Base-by-base conservation (phyloP, 257 asterid genomes). In the Salvia hispanica region DNA sequence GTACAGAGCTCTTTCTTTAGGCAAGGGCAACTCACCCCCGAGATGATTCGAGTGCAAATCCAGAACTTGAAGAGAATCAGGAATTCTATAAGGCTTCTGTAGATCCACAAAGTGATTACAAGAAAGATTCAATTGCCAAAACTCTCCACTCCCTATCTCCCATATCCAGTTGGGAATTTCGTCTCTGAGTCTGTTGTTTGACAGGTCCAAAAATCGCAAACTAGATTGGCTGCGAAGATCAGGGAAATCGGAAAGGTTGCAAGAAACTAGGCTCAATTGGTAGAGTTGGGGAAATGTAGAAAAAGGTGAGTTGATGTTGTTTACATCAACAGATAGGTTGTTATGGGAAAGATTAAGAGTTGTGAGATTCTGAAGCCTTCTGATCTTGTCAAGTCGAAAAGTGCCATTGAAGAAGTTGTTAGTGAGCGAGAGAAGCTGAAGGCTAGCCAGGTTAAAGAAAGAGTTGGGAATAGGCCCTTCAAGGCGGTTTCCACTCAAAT, bases 121-220 rank as follows among this genome's bases (percentile, higher is more conserved):
- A 10, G 85, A 83, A 37, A 80, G 70, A 52, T 83, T 78, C 52
- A 83, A 21, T 1, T 48, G 54, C 63, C 66, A 33, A 64, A 48
- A 48, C 6, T 48, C 54, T 48, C 54, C 54, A 48, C 54, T 48
- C 54, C 54, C 54, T 1, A 14, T 31, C 42, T 66, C 56, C 85
- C 85, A 83, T 8, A 83, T 77, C 88, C 85, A 83, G 33, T 44
- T 77, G 3, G 85, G 83, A 5, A 77, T 52, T 75, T 76, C 59
- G 8, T 79, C 83, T 10, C 2, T 2, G 2, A 79, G 67, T 54
- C 44, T 53, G 67, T 82, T 76, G 75, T 43, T 53, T 2, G 87
- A 82, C 4, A 82, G 81, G 82, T 83, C 86, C 18, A 83, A 70
- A 0, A 47, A 13, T 0, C 4, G 0, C 62, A 48, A 6, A 2